Evolutionary conservation across 2,329 filamentous ascomycete species (phyloP).

Genomic region (Penicillium palitans): DNA sequence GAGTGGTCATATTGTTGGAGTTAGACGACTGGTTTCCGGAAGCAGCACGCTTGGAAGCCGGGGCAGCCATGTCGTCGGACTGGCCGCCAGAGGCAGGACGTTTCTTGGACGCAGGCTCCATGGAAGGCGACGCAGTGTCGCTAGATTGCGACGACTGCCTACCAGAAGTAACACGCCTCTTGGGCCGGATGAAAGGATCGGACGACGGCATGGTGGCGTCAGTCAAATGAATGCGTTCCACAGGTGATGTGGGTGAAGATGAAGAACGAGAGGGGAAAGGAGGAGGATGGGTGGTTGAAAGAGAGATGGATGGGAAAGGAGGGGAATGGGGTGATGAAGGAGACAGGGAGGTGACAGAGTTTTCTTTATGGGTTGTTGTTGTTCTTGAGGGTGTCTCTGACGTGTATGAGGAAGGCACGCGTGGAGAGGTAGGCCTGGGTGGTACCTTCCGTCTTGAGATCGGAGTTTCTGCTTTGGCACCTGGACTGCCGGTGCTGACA

Average conservation of each 20-base stretch:
- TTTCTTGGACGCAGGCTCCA: not conserved
- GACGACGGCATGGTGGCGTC: not conserved
- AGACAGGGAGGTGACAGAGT: not conserved
- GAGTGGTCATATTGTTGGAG: fast-evolving
- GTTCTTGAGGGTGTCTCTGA: not conserved
- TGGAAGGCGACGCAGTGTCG: not conserved
- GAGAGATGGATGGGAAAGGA: not conserved
- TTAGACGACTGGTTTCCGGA: not conserved
- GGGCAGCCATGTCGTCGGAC: not conserved
- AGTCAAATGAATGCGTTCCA: not conserved
- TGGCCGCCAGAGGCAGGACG: not conserved
- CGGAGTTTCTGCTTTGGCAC: not conserved
- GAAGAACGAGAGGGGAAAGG: not conserved
- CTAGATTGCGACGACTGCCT: not conserved
- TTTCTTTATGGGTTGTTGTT: not conserved
- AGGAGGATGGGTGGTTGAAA: not conserved
- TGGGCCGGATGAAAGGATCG: not conserved
- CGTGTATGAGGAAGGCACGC: not conserved
- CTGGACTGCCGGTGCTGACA: not conserved
- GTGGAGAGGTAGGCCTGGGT: not conserved
- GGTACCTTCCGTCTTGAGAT: not conserved
- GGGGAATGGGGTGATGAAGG: not conserved
- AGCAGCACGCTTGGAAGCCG: not conserved
- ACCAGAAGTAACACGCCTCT: not conserved
- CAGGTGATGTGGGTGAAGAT: not conserved